phyloP scores from a whole-genome alignment of 1,139 yeast genomes.

The Zygosaccharomyces sapae region DNA sequence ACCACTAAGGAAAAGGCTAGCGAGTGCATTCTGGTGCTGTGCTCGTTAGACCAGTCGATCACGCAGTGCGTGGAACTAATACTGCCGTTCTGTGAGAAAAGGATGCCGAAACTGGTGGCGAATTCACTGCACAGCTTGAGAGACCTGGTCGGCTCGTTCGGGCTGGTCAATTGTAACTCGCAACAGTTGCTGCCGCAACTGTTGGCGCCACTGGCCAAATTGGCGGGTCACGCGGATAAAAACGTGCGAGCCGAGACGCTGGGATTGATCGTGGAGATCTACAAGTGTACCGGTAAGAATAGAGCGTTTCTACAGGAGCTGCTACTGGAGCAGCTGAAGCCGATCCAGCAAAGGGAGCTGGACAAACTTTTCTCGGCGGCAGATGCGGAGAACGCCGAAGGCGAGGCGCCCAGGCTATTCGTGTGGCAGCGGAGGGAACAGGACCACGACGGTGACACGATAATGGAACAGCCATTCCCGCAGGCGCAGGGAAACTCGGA shows the following conservation, averaged over 20 bases:
- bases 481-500: too few relatives aligned
- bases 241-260: conserved; percentile 81
- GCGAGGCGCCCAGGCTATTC: conserved; percentile 24
- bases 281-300: conserved; percentile 70
- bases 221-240: conserved; percentile 83
- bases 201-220: conserved; percentile 48
- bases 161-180: conserved; percentile 65
- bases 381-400: conserved; percentile 18
- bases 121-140: conserved; percentile 57
- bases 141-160: conserved; percentile 59
- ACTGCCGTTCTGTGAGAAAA: conserved; percentile 56
- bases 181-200: conserved; percentile 49
- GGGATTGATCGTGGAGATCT: conserved; percentile 62
- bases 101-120: conserved; percentile 75
- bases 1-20: conserved; percentile 65
- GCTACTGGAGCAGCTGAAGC: conserved; percentile 71
- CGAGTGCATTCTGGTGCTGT: conserved; percentile 57
- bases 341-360: conserved; percentile 87
- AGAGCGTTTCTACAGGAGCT: conserved; percentile 44
- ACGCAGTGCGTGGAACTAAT: conserved; percentile 60
- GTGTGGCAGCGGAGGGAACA: conserved; percentile 25
- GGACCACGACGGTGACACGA: conserved; percentile 41
- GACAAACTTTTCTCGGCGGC: conserved; percentile 59
- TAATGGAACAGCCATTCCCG: conserved; percentile 38
- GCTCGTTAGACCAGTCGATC: conserved; percentile 65